phyloP scores from a whole-genome alignment of 2,329 filamentous ascomycete species.

The Myriosclerotinia curreyana region DNA sequence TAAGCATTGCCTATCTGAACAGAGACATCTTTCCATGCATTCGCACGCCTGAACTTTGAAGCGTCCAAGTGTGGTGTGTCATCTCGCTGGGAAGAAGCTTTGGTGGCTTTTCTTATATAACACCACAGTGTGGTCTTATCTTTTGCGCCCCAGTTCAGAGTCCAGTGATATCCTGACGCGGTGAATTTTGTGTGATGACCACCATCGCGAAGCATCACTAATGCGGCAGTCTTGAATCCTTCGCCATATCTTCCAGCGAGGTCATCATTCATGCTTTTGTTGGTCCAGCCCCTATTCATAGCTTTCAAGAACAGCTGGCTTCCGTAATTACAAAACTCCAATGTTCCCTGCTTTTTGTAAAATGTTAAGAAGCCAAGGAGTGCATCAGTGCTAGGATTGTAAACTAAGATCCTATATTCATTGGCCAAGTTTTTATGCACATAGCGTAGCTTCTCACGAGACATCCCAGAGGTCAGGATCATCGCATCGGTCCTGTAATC shows the following conservation, averaged over 20 bases:
- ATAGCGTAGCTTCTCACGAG: not conserved
- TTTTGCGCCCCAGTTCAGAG: slow-evolving; percentile 26
- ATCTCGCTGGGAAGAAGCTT: too few species aligned
- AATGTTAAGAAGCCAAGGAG: not conserved
- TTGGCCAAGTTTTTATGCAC: too few species aligned
- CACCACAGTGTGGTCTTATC: slow-evolving; percentile 25
- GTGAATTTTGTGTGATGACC: slow-evolving; percentile 27
- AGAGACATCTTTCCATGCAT: slow-evolving; percentile 29
- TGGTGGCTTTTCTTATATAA: slow-evolving; percentile 15
- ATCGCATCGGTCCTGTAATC: slow-evolving; percentile 2
- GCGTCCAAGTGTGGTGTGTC: too few species aligned
- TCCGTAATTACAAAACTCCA: slow-evolving; percentile 10
- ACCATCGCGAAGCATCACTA: slow-evolving; percentile 33
- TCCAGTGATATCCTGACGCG: slow-evolving; percentile 26
- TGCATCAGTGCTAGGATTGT: not conserved
- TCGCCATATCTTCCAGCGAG: slow-evolving; percentile 36
- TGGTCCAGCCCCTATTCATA: slow-evolving; percentile 29
- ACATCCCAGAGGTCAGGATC: not conserved
- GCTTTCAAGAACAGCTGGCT: slow-evolving; percentile 22
- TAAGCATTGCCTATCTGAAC: slow-evolving; percentile 28
- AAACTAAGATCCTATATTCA: not conserved
- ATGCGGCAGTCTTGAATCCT: slow-evolving; percentile 36
- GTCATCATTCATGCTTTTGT: slow-evolving; percentile 1
- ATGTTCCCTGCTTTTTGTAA: not conserved
- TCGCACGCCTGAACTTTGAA: not conserved